phyloP scores from a whole-genome alignment of 192 early-diverging fungal species.

The Backusella liffmaniae region DNA sequence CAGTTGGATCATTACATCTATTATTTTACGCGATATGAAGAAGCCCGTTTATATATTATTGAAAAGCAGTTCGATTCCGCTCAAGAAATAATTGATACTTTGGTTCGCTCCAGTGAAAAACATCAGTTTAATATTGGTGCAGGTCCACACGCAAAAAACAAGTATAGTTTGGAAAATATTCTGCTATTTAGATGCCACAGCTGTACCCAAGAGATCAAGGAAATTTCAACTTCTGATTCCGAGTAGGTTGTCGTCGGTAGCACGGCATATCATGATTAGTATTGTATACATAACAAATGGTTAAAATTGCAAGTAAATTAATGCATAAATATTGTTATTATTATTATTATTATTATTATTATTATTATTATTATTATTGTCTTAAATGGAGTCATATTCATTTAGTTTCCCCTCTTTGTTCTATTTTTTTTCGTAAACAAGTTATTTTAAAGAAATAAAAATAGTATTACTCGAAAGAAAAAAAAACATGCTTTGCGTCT shows the following conservation, averaged over 20 bases:
- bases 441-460: no score
- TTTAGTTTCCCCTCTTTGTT: no score
- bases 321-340: no score
- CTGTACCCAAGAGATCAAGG: slow-evolving; percentile 33
- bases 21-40: slow-evolving; percentile 55
- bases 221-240: background rate
- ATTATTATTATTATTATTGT: no score
- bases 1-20: slow-evolving; percentile 64
- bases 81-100: slow-evolving; percentile 44
- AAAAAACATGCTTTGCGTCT: no score
- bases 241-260: background rate
- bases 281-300: no score
- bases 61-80: slow-evolving; percentile 40
- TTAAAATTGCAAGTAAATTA: no score
- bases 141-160: slow-evolving; percentile 54
- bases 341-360: no score
- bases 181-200: slow-evolving; percentile 62
- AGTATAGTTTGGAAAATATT: slow-evolving; percentile 66
- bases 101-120: slow-evolving; percentile 41
- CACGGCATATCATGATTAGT: no score
- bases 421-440: no score
- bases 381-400: no score
- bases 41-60: slow-evolving; percentile 51
- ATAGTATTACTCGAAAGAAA: no score
- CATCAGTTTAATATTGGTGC: slow-evolving; percentile 24